phyloP scores from a whole-genome alignment of 768 basidiomycete genomes.

The Lentinula sp. region DNA sequence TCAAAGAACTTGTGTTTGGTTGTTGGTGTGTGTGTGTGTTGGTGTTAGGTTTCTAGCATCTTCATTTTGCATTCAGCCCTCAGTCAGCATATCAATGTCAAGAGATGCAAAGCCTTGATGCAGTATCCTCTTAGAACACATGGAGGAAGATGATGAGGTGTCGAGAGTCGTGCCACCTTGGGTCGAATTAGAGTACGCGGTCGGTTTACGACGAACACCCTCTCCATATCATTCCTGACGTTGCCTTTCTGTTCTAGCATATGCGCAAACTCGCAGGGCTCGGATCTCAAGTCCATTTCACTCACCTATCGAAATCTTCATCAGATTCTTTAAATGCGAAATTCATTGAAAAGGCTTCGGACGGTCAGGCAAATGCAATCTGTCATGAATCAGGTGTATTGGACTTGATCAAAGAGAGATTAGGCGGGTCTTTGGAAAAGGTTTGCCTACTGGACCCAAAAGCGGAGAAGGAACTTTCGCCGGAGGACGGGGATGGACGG shows the following conservation, averaged over 20 bases:
- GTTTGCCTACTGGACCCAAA: constrained; percentile 96
- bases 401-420: constrained; percentile 43
- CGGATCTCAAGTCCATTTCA: constrained; percentile 67
- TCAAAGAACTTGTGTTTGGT: too few relatives aligned
- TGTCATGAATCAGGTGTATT: constrained; percentile 50
- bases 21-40: too few relatives aligned
- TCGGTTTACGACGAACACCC: constrained; percentile 25
- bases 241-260: constrained; percentile 41
- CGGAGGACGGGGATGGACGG: constrained; percentile 66
- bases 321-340: constrained; percentile 40
- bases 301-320: constrained; percentile 76
- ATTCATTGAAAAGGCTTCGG: constrained; percentile 16
- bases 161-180: constrained; percentile 73
- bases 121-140: constrained; percentile 57
- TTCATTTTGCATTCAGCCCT: too few relatives aligned
- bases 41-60: too few relatives aligned
- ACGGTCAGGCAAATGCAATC: constrained; percentile 28
- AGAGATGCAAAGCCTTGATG: not conserved
- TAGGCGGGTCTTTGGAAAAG: constrained; percentile 36
- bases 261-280: constrained; percentile 77
- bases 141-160: constrained; percentile 88
- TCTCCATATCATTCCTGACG: constrained; percentile 4
- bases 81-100: too few relatives aligned
- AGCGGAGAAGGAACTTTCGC: constrained; percentile 60
- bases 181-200: constrained; percentile 91